A percentile compares a stretch with the other conserved stretches of the same genome.
Conservation (phyloP, 2,329 filamentous ascomycete genomes). For the Diaporthe humulicola region DNA sequence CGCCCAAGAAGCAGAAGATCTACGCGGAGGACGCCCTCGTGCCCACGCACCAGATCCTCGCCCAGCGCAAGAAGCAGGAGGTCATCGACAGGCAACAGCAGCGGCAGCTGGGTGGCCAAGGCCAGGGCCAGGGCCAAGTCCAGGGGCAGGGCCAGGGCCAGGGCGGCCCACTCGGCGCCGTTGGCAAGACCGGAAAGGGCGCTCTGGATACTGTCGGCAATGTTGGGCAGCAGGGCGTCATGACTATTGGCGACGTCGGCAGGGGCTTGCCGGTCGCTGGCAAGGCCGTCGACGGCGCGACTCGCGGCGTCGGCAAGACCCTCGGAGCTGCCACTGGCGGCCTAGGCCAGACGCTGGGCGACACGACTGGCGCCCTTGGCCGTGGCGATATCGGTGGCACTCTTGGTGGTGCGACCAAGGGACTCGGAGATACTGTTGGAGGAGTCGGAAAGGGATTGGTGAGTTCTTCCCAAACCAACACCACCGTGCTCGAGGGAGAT, state of each 20-base stretch:
- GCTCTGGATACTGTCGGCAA: constrained; percentile 31
- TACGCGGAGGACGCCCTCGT: constrained; percentile 33
- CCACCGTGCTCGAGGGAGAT: fast-evolving
- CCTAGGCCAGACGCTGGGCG: constrained; percentile 32
- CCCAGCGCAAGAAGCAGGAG: constrained; percentile 35
- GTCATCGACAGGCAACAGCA: constrained; percentile 20
- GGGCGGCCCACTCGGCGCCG: background rate
- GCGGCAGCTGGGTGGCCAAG: constrained; percentile 9
- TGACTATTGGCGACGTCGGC: constrained; percentile 35
- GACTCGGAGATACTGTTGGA: constrained; percentile 37
- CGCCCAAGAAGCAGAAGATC: constrained; percentile 36
- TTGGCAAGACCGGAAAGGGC: constrained; percentile 29
- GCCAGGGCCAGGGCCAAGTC: constrained; percentile 12
- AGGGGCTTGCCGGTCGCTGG: constrained; percentile 35
- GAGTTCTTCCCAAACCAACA: background rate
- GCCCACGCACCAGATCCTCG: constrained; percentile 36
- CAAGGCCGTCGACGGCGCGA: constrained; percentile 37
- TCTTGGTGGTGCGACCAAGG: constrained; percentile 30
- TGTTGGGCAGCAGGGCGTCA: constrained; percentile 28
- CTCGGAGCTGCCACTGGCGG: constrained; percentile 35
- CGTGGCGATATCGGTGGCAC: constrained; percentile 37
- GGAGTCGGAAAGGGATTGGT: constrained; percentile 38
- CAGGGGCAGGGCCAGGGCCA: constrained; percentile 20
- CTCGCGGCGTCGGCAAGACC: constrained; percentile 33
- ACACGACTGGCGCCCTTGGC: constrained; percentile 38